phyloP scores from a whole-genome alignment of 768 basidiomycete species.

The Kwoniella pini region DNA sequence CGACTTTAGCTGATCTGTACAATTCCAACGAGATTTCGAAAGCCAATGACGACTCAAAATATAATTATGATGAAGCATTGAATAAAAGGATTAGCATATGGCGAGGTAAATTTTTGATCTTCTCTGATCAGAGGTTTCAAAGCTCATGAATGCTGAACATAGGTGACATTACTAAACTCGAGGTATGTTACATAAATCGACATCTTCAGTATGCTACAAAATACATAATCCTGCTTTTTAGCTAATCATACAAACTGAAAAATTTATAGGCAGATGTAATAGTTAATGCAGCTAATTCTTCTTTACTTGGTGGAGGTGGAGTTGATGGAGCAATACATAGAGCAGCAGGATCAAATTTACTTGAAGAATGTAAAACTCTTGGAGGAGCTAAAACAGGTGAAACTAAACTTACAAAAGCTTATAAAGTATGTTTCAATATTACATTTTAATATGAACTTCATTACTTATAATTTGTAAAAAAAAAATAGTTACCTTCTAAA shows the following conservation, averaged over 20 bases:
- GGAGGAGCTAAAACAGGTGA: conserved; percentile 55
- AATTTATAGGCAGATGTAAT: conserved; percentile 47
- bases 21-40: conserved; percentile 11
- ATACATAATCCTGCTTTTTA: neutral
- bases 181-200: conserved; percentile 24
- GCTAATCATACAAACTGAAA: neutral
- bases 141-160: neutral
- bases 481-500: conserved; percentile 51
- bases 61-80: conserved; percentile 18
- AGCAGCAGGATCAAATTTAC: conserved; percentile 52
- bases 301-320: conserved; percentile 55
- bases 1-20: conserved; percentile 39
- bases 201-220: neutral
- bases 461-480: neutral
- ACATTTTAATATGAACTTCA: too few species aligned
- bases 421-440: conserved; percentile 37
- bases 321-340: conserved; percentile 57
- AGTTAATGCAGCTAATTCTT: conserved; percentile 55
- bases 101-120: conserved; percentile 27
- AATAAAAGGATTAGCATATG: conserved; percentile 43
- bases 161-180: conserved; percentile 51
- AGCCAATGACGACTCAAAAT: conserved; percentile 8
- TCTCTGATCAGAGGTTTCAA: neutral
- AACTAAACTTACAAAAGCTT: conserved; percentile 54
- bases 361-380: conserved; percentile 51